phyloP scores from a whole-genome alignment of 2,329 filamentous ascomycete species.

The Penicillium fuscoglaucum region DNA sequence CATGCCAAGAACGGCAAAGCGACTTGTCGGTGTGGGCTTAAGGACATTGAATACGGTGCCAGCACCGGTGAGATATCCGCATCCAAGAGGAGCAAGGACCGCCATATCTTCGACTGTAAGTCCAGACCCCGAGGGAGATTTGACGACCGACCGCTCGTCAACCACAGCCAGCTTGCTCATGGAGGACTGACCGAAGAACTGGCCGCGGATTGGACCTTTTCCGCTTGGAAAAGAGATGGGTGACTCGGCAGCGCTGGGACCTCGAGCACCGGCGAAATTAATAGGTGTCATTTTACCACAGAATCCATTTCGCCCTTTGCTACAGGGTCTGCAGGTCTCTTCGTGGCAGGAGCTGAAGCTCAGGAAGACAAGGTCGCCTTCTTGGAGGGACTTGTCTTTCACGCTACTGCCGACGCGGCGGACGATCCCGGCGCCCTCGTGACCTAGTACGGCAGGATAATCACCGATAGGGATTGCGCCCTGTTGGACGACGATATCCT shows the following conservation, averaged over 20 bases:
- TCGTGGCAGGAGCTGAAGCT: conserved; percentile 27
- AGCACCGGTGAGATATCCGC: conserved; percentile 37
- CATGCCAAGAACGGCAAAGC: conserved; percentile 33
- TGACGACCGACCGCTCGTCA: conserved; percentile 32
- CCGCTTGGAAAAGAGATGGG: conserved; percentile 24
- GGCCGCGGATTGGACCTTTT: conserved; percentile 25
- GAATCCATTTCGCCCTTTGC: conserved; percentile 19
- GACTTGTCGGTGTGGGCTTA: conserved; percentile 21
- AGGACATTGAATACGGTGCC: conserved; percentile 35
- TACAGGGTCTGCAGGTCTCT: conserved; percentile 22
- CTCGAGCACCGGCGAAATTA: conserved; percentile 30
- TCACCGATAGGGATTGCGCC: conserved; percentile 27
- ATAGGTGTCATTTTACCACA: conserved; percentile 24
- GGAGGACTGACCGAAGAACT: conserved; percentile 41
- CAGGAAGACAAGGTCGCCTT: conserved; percentile 36
- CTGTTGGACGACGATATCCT: conserved; percentile 33
- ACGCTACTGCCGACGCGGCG: conserved; percentile 30
- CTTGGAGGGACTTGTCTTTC: conserved; percentile 25
- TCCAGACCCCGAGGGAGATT: conserved; percentile 14
- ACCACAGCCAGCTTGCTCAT: conserved; percentile 36
- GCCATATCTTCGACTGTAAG: conserved; percentile 24
- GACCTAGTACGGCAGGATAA: conserved; percentile 30
- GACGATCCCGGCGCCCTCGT: conserved; percentile 32
- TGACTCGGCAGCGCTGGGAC: conserved; percentile 17
- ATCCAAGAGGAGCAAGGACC: conserved; percentile 32